Base-by-base conservation (phyloP, 768 basidiomycete genomes). In the Serendipita sp. region DNA sequence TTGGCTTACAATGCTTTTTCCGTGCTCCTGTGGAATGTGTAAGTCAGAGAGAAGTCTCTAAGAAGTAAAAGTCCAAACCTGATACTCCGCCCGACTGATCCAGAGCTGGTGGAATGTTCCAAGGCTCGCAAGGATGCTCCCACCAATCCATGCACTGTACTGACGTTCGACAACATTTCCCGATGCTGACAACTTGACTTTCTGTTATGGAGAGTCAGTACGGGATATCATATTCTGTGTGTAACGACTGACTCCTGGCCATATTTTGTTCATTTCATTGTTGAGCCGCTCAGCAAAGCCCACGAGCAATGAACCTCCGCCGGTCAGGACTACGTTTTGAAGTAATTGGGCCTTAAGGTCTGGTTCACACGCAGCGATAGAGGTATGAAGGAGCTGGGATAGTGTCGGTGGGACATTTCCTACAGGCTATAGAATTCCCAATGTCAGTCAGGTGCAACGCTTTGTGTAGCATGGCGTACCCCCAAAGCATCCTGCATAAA, bases 31-130 rank as follows among this genome's bases (percentile, higher is more conserved):
- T 41, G 38, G 38, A 41, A 41, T 7, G 38, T 41, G 13, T 41
- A 13, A 41, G 38, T 41, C 13, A 7, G 38, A 41, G 13, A 41
- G 38, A 41, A 13, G 38, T 13, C 13, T 5, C 13, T 13, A 41
- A 5, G 38, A 13, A 41, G 13, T 13, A 41, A 7, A 41, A 13
- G 13, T 41, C 73, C 83, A 47, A 66, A 89, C 91, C 82, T 89
- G 83, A 86, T 90, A 94, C 70, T 95, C 92, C 73, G 93, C 92
- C 70, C 79, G 83, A 74, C 90, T 92, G 71, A 95, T 92, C 92
- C 92, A 94, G 60, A 94, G 77, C 69, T 95, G 95, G 72, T 99
- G 96, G 81, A 98, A 99, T 15, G 94, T 97, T 28, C 96, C 96
- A 71, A 98, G 75, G 71, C 89, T 92, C 0, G 89, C 94, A 54